phyloP scores from a whole-genome alignment of 2,329 filamentous ascomycete genomes.

The Apiospora hydei region DNA sequence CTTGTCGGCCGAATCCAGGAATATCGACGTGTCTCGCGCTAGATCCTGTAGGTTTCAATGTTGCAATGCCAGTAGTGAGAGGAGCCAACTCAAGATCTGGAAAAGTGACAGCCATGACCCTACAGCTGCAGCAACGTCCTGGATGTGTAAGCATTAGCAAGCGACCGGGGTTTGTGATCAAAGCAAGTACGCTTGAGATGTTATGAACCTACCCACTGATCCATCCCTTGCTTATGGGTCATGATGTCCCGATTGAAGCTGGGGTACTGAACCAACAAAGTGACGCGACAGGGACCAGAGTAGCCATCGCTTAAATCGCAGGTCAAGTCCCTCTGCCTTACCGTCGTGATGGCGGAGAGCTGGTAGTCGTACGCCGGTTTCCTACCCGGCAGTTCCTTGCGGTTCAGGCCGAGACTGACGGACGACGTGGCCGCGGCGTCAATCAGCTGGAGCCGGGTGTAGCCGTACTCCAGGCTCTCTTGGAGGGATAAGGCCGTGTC shows the following conservation, averaged over 20 bases:
- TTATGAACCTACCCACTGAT: not conserved
- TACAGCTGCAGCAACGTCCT: conserved; percentile 20
- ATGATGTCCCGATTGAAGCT: not conserved
- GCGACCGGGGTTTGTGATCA: not conserved
- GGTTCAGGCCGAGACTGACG: not conserved
- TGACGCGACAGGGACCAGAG: not conserved
- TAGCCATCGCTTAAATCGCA: conserved; percentile 19
- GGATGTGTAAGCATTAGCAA: not conserved
- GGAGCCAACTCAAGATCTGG: conserved; percentile 21
- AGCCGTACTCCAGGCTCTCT: conserved; percentile 20
- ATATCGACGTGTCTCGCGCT: not conserved
- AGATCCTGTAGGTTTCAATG: not conserved
- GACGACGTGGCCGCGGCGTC: conserved; percentile 16
- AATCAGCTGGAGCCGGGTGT: conserved; percentile 19
- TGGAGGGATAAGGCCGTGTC: not conserved
- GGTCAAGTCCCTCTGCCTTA: not conserved
- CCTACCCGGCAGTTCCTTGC: not conserved
- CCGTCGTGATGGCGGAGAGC: not conserved
- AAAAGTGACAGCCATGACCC: conserved; percentile 25
- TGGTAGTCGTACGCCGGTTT: conserved; percentile 24
- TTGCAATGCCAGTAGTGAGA: not conserved
- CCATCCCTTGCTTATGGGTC: not conserved
- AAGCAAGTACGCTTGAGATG: not conserved
- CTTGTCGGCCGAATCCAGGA: not conserved
- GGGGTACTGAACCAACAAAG: not conserved